Base-by-base conservation (phyloP, 192 early-diverging fungal genomes). In the Entrophospora sp. region DNA sequence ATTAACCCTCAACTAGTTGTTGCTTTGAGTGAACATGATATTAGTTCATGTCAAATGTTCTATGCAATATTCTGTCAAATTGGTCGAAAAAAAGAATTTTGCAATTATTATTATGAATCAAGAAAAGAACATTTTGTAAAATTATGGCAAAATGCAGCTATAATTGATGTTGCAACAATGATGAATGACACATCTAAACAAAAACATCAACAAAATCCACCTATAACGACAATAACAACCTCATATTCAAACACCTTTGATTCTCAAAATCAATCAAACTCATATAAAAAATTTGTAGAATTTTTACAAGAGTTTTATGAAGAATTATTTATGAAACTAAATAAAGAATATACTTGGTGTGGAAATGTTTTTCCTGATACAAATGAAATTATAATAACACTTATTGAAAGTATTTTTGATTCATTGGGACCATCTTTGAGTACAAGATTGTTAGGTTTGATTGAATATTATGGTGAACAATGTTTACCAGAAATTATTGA, bases 21-120 rank as follows among this genome's bases (percentile, higher is more conserved):
- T 30, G 85, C 85, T 0, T 49, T 89, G 5, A 72, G 74, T 20
- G 73, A 80, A 36, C 78, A 83, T 63, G 89, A 91, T 61, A 72
- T 79, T 5, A 74, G 76, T 4, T 66, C 71, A 2, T 79, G 81
- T 24, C 80, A 76, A 31, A 74, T 69, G 35, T 69, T 80, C 5
- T 83, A 77, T 53, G 58, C 63, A n/a, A 75, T 89, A 3, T 88
- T 84, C 61, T 67, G 65, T 7, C 80, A 81, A 32, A 88, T 91
- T 22, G 71, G 78, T 4, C 73, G 81, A 4, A 68, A 71, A 14
- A 73, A 77, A 34, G 79, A 78, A 31, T 89, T 89, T 72, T 61
- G 77, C 43, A 72, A 85, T 34, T 75, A 68, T 51, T 91, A 89
- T 69, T 78, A 83, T 57, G 74, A 70, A 38, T 69, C 75, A 25